Evolutionary conservation across 768 basidiomycete genomes (phyloP).

Genomic region (Artomyces pyxidatus): DNA sequence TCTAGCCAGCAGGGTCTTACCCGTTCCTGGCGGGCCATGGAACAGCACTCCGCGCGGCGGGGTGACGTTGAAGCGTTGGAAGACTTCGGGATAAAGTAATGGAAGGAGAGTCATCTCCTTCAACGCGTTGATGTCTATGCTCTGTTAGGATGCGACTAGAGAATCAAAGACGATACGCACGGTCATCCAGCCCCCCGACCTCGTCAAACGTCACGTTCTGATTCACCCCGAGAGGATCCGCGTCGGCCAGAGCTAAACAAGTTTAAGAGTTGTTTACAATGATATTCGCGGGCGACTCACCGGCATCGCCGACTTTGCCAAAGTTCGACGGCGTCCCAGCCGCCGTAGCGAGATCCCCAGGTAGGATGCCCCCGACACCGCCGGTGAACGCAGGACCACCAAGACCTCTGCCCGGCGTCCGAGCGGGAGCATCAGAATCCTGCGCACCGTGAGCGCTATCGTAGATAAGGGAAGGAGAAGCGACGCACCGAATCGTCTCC

Average conservation of each 20-base stretch:
- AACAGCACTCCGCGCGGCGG: constrained; percentile 96
- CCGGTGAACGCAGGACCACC: constrained; percentile 35
- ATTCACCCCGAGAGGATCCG: constrained; percentile 92
- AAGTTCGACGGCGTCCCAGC: constrained; percentile 80
- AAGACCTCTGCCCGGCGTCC: constrained; percentile 64
- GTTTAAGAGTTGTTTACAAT: constrained; percentile 13
- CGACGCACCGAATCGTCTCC: constrained; percentile 54
- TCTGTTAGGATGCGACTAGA: not conserved
- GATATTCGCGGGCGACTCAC: constrained; percentile 29
- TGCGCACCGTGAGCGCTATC: too few relatives aligned
- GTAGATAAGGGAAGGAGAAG: not conserved
- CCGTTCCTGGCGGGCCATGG: constrained; percentile 98
- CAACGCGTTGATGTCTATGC: constrained; percentile 82
- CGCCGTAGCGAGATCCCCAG: constrained; percentile 53
- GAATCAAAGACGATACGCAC: constrained; percentile 34
- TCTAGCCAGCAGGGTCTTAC: constrained; percentile 89
- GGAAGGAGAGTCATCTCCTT: constrained; percentile 99
- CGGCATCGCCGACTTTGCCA: constrained; percentile 75
- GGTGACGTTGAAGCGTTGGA: constrained; percentile 87
- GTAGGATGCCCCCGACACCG: constrained; percentile 51
- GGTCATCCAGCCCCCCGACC: constrained; percentile 92
- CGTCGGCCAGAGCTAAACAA: constrained; percentile 73
- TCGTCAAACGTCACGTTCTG: constrained; percentile 92
- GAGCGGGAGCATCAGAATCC: constrained; percentile 66
- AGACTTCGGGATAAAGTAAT: constrained; percentile 92